A percentile compares a stretch with the other conserved stretches of the same genome.
phyloP scores from a whole-genome alignment of 768 basidiomycete genomes.

The Cyathus striatus region DNA sequence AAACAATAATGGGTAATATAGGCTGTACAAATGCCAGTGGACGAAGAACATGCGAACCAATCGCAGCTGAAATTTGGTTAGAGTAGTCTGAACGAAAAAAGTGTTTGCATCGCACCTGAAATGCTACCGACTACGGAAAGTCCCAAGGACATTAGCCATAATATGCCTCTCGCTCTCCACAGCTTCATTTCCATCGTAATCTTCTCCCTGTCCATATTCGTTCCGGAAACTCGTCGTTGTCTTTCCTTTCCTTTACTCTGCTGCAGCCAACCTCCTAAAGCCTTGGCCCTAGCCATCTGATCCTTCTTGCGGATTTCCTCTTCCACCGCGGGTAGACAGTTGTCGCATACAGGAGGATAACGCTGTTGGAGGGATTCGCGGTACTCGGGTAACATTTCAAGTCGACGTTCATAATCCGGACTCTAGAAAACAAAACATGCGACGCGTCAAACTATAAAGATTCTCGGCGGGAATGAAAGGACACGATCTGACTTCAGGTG shows the following conservation, averaged over 20 bases:
- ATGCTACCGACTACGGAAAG: slow-evolving; percentile 36
- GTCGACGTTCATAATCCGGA: slow-evolving; percentile 61
- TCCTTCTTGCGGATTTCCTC: slow-evolving; percentile 76
- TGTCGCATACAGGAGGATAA: slow-evolving; percentile 82
- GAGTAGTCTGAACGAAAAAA: neutral
- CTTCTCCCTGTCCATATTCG: slow-evolving; percentile 34
- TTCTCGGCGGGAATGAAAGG: slow-evolving; percentile 1
- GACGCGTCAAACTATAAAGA: slow-evolving; percentile 2
- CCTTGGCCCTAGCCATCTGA: slow-evolving; percentile 74
- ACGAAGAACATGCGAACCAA: slow-evolving; percentile 22
- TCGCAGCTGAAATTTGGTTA: slow-evolving; percentile 20
- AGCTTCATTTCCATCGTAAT: slow-evolving; percentile 45
- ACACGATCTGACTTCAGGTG: slow-evolving; percentile 69
- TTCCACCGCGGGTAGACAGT: slow-evolving; percentile 75
- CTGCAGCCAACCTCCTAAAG: slow-evolving; percentile 66
- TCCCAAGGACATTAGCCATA: slow-evolving; percentile 54
- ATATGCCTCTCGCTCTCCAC: slow-evolving; percentile 66
- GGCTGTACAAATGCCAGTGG: slow-evolving; percentile 25
- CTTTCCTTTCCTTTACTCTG: slow-evolving; percentile 61
- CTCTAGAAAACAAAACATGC: slow-evolving; percentile 48
- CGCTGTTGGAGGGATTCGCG: slow-evolving; percentile 68
- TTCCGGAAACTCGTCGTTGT: slow-evolving; percentile 42
- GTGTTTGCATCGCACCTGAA: slow-evolving; percentile 33
- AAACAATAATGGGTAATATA: slow-evolving; percentile 41
- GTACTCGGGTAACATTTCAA: slow-evolving; percentile 67